phyloP scores from a whole-genome alignment of 306 rosid genomes.

The Glycine soja region DNA sequence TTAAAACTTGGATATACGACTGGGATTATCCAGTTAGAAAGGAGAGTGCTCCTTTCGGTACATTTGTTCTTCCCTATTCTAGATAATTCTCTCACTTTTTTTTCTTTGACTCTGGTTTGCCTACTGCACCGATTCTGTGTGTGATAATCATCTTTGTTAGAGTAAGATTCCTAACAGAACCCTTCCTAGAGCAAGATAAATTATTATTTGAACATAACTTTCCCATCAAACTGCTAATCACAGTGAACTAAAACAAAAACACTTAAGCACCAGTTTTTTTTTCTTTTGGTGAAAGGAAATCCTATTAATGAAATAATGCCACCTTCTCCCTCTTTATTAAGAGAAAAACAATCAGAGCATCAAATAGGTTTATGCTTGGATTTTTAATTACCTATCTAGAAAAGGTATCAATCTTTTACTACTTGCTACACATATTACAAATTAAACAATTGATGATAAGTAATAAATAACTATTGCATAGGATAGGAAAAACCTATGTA shows the following conservation, averaged over 20 bases:
- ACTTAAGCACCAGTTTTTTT: conserved; percentile 2
- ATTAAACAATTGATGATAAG: conserved; percentile 5
- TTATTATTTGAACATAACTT: neutral
- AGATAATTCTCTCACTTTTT: too few relatives aligned
- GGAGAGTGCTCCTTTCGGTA: too few relatives aligned
- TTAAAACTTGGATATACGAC: too few relatives aligned
- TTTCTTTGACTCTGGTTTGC: too few relatives aligned
- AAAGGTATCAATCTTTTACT: conserved; percentile 16
- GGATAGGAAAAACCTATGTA: neutral
- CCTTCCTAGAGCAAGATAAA: conserved; percentile 16
- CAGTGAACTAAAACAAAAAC: neutral
- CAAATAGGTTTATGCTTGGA: conserved; percentile 18
- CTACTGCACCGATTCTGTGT: too few relatives aligned
- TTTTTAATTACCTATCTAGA: conserved; percentile 14
- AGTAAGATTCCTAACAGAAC: neutral
- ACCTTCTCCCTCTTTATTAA: conserved; percentile 20
- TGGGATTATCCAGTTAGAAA: too few relatives aligned
- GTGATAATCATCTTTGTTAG: too few relatives aligned
- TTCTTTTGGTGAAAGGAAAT: neutral
- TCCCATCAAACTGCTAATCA: neutral
- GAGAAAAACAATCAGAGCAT: conserved; percentile 15
- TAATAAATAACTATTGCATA: neutral
- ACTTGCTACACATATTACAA: neutral
- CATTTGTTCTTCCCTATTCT: too few relatives aligned
- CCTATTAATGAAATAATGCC: neutral